A percentile compares a stretch with the other conserved stretches of the same genome.
These are phyloP conservation scores for Clausena lansium DNA, from an alignment of 345 rosid species.

Conservation along the genomic window DNA sequence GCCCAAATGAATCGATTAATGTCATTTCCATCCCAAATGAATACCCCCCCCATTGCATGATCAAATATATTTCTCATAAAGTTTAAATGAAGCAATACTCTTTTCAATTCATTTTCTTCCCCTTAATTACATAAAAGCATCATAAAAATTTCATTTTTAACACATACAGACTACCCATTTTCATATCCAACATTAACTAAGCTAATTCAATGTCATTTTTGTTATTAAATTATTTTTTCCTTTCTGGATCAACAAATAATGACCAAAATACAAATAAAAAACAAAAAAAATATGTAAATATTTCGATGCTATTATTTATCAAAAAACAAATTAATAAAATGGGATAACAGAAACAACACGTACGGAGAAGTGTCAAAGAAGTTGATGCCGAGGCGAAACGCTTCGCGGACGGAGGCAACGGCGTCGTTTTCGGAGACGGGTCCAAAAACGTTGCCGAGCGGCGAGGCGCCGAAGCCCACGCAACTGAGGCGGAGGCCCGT, in stretches of 20 bases:
- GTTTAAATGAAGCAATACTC: not conserved
- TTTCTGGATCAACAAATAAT: not conserved
- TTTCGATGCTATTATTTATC: not conserved
- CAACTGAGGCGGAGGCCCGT: conserved; percentile 75
- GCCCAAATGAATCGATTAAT: not conserved
- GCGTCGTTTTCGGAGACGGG: conserved; percentile 81
- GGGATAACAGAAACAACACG: conserved; percentile 3
- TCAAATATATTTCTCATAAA: not conserved
- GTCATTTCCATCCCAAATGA: not conserved
- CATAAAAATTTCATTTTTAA: not conserved
- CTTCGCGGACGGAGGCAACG: conserved; percentile 69
- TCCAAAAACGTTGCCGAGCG: conserved; percentile 83
- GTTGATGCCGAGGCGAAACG: conserved; percentile 84
- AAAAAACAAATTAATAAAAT: not conserved
- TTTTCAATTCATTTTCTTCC: not conserved
- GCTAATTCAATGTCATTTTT: not conserved
- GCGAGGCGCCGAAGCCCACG: conserved; percentile 92
- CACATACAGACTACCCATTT: not conserved
- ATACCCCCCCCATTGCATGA: not conserved
- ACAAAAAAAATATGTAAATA: not conserved
- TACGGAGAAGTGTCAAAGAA: conserved; percentile 99
- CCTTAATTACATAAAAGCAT: not conserved
- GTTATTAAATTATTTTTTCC: not conserved
- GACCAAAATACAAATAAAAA: too few relatives aligned
- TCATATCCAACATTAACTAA: not conserved